A percentile compares a stretch with the other conserved stretches of the same genome.
phyloP scores from a whole-genome alignment of 495 filamentous ascomycete species.

The Xylaria castorea region DNA sequence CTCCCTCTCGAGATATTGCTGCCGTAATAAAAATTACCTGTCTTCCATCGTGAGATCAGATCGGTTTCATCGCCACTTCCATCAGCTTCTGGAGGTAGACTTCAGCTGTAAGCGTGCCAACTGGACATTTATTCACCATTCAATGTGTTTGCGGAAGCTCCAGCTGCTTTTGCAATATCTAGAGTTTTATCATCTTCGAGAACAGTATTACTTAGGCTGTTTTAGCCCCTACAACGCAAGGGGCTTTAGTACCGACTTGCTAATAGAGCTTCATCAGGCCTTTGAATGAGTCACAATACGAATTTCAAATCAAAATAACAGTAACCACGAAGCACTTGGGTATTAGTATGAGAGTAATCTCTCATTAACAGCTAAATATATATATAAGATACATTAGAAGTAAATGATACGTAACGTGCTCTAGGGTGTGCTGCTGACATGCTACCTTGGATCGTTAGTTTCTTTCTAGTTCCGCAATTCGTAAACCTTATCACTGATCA shows the following conservation, averaged over 20 bases:
- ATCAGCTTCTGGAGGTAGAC: neutral
- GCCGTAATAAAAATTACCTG: neutral
- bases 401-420: neutral
- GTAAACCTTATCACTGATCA: neutral
- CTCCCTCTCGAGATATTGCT: neutral
- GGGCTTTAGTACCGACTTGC: neutral
- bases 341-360: neutral
- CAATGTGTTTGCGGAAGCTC: neutral
- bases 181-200: too few relatives aligned
- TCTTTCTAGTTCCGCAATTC: neutral
- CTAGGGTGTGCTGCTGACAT: neutral
- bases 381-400: neutral
- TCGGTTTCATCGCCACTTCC: neutral
- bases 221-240: neutral
- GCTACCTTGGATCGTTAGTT: neutral
- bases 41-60: neutral
- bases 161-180: neutral
- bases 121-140: neutral
- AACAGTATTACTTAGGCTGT: too few relatives aligned
- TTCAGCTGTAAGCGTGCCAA: neutral
- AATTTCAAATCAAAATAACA: neutral
- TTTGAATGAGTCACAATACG: neutral
- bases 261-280: neutral
- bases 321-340: neutral
- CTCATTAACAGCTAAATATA: neutral